Evolutionary conservation across 23 red algal genomes (phyloP), one percentile per base, ranked within the genome.

Genomic region (Gracilaria vermiculophylla): DNA sequence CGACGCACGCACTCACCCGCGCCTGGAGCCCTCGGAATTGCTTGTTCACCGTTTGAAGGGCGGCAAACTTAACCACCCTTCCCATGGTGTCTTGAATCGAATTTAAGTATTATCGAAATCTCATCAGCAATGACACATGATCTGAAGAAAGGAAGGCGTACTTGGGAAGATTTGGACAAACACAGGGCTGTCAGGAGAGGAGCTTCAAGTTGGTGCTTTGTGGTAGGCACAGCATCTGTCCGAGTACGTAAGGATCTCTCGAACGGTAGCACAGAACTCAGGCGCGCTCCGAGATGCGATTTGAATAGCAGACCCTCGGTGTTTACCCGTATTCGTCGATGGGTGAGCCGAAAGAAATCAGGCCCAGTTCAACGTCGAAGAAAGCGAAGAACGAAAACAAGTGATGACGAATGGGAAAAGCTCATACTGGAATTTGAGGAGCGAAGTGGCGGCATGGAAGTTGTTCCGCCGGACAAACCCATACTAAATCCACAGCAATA

Each of bases 371-470:
- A 16, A 11, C 37, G 37, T 27, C 60, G 16, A 50, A 64, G 29
- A 35, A 57, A 58, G 0, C 71, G 43, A 42, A 72, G 44, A 43
- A 23, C 77, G 3, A 77, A 62, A 43, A 23, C 77, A 16, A 77
- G 77, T 11, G 65, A 57, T 17, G 42, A 29, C 1, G 82, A 94
- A 12, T 94, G 92, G 92, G 42, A 72, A 34, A 58, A 85, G 10
- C 83, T 94, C 43, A 88, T 94, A 54, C 2, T 80, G 24, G 92
- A 94, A 57, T 94, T 94, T 75, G 92, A 94, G 34, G 80, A 84
- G 57, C 61, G 45, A 21, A 69, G 80, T 35, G 80, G 47, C 6
- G 80, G 61, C 19, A 49, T 45, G 55, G 15, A 84, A 27, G 80
- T 52, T 65, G 71, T 78, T 25, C 43, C 57, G 5, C 80, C 61